Conservation (phyloP, 306 rosid genomes). For the Abrus precatorius region DNA sequence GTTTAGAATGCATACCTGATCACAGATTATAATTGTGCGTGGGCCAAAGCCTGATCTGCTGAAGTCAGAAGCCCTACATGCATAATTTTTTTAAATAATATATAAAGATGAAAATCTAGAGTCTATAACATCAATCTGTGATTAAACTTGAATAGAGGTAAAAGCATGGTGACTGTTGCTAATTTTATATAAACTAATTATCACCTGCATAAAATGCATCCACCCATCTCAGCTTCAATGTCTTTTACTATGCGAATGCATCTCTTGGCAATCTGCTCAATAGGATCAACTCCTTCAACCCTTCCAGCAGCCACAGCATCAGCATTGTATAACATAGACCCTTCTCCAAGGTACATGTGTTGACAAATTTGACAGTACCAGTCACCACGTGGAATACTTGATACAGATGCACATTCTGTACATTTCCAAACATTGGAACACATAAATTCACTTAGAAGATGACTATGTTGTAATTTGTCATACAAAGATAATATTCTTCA, state of each 20-base stretch:
- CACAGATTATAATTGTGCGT: constrained; percentile 95
- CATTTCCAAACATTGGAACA: constrained; percentile 46
- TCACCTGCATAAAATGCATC: constrained; percentile 97
- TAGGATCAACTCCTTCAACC: constrained; percentile 87
- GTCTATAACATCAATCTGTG: constrained; percentile 30
- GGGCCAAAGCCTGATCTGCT: constrained; percentile 99
- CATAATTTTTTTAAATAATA: constrained; percentile 43
- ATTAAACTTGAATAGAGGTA: constrained; percentile 40
- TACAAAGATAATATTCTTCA: constrained; percentile 24
- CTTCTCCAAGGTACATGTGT: constrained; percentile 78
- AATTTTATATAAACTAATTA: constrained; percentile 29
- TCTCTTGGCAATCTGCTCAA: constrained; percentile 85
- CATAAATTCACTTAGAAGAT: constrained; percentile 35
- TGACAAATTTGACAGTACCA: constrained; percentile 95
- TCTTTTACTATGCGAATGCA: constrained; percentile 93
- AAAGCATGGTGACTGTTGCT: constrained; percentile 15
- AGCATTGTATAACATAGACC: constrained; percentile 66
- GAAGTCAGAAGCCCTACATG: constrained; percentile 83
- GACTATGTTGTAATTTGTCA: constrained; percentile 10
- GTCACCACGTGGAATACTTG: constrained; percentile 78
- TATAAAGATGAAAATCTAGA: constrained; percentile 19
- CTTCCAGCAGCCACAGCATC: constrained; percentile 97
- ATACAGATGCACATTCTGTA: constrained; percentile 92
- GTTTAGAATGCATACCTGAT: constrained; percentile 72
- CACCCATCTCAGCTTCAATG: constrained; percentile 82